Conservation (phyloP, 805 yeast genomes). For the Candida ipomoeae region DNA sequence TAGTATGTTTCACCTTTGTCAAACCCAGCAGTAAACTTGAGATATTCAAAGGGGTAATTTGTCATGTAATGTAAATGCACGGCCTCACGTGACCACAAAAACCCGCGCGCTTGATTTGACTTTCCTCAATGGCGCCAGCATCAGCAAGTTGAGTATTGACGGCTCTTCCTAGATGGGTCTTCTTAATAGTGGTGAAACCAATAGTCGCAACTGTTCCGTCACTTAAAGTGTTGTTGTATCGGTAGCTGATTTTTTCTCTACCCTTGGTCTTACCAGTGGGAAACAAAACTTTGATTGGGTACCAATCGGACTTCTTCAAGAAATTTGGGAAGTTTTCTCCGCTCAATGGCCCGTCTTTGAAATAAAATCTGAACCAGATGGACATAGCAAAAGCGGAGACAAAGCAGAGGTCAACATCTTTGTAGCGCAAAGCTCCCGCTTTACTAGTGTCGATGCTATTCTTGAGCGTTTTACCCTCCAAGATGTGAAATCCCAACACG, state of each 20-base stretch:
- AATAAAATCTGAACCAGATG: conserved; percentile 9
- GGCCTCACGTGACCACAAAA: not conserved
- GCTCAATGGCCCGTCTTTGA: conserved; percentile 2
- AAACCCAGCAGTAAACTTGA: conserved; percentile 4
- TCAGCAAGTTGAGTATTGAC: not conserved
- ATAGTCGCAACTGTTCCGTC: too few relatives aligned
- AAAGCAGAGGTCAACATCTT: conserved; percentile 5
- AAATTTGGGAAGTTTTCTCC: conserved; percentile 5
- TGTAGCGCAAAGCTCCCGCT: conserved; percentile 2
- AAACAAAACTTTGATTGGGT: conserved; percentile 4
- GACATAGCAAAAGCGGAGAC: conserved; percentile 7
- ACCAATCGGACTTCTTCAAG: conserved; percentile 3
- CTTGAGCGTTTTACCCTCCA: not conserved
- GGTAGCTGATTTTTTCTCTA: not conserved
- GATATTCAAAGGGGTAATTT: conserved; percentile 3
- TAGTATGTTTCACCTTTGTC: conserved; percentile 2
- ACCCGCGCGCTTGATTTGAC: conserved; percentile 1
- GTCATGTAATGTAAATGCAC: not conserved
- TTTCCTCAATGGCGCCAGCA: not conserved
- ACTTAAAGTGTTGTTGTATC: not conserved
- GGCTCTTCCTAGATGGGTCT: not conserved
- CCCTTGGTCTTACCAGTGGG: not conserved
- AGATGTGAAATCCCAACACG: not conserved
- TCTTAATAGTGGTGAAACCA: not conserved
- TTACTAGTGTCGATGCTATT: not conserved